Percentiles rank a stretch among this genome's conserved stretches.
Conservation (phyloP, 75 land plant species). For the Gnetum montanum region DNA sequence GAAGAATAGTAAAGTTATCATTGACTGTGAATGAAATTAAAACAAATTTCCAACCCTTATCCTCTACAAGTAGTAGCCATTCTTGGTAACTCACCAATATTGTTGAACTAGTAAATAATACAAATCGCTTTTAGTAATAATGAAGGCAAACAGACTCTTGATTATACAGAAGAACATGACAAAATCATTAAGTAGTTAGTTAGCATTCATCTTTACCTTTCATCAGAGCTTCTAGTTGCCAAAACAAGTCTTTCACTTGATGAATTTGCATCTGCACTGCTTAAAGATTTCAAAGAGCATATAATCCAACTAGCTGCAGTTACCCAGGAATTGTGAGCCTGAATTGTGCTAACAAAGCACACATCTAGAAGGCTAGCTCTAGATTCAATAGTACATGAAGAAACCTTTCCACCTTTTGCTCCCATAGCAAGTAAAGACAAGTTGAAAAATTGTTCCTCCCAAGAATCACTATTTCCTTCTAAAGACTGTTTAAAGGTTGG, state of each 20-base stretch:
- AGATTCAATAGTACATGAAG: constrained; percentile 49
- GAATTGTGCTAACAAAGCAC: constrained; percentile 40
- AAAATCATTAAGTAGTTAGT: too few species aligned
- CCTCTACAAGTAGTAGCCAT: too few species aligned
- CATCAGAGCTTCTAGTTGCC: constrained; percentile 75
- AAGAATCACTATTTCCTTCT: constrained; percentile 2
- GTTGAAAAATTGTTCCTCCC: constrained; percentile 3
- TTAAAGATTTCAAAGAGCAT: constrained; percentile 7
- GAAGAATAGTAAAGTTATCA: too few species aligned
- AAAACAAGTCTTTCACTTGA: constrained; percentile 40
- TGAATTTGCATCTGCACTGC: constrained; percentile 3
- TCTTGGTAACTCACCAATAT: too few species aligned
- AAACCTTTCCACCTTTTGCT: constrained; percentile 68
- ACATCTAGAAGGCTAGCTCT: constrained; percentile 8
- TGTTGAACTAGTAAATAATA: too few species aligned
- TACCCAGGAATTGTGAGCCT: constrained; percentile 68
- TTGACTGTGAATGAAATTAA: too few species aligned
- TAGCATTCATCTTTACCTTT: constrained; percentile 41
- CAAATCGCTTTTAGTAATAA: too few species aligned
- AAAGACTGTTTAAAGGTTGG: constrained; percentile 24
- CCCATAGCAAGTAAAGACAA: constrained; percentile 68
- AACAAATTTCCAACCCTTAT: too few species aligned
- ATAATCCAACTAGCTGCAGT: constrained; percentile 52
- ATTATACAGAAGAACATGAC: too few species aligned
- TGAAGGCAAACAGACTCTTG: too few species aligned